Evolutionary conservation across 2,329 filamentous ascomycete genomes (phyloP).

Genomic region (Hymenoscyphus occultus): DNA sequence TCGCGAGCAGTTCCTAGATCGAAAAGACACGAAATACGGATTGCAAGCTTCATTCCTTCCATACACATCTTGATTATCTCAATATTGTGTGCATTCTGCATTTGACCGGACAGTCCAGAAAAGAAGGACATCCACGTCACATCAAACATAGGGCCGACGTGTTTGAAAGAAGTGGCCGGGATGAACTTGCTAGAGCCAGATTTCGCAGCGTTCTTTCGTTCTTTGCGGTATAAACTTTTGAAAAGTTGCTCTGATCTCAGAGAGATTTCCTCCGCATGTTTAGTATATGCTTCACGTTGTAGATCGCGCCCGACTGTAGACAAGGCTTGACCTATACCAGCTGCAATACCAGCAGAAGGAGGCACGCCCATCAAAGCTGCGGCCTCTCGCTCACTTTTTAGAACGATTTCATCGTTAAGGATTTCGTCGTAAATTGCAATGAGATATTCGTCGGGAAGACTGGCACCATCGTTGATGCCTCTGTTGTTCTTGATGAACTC

Average conservation of each 20-base stretch:
- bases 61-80: conserved; percentile 91
- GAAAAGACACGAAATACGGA: conserved; percentile 89
- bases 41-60: conserved; percentile 91
- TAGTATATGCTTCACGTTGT: conserved; percentile 87
- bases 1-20: conserved; percentile 90
- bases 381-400: conserved; percentile 86
- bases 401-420: conserved; percentile 83
- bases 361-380: conserved; percentile 67
- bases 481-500: conserved; percentile 99
- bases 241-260: conserved; percentile 76
- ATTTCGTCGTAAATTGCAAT: conserved; percentile 91
- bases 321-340: conserved; percentile 81
- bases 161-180: conserved; percentile 86
- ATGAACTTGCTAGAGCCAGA: conserved; percentile 72
- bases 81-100: conserved; percentile 89
- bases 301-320: conserved; percentile 89
- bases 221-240: conserved; percentile 86
- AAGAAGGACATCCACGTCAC: conserved; percentile 99
- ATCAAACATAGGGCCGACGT: conserved; percentile 97
- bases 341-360: conserved; percentile 64
- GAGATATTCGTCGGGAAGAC: conserved; percentile 91
- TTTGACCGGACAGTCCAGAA: conserved; percentile 87
- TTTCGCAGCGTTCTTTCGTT: conserved; percentile 74
- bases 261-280: conserved; percentile 91
- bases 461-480: conserved; percentile 94